A percentile compares a stretch with the other conserved stretches of the same genome.
Evolutionary conservation across 2,329 filamentous ascomycete genomes (phyloP).

Genomic region (Anthostomella pinea): DNA sequence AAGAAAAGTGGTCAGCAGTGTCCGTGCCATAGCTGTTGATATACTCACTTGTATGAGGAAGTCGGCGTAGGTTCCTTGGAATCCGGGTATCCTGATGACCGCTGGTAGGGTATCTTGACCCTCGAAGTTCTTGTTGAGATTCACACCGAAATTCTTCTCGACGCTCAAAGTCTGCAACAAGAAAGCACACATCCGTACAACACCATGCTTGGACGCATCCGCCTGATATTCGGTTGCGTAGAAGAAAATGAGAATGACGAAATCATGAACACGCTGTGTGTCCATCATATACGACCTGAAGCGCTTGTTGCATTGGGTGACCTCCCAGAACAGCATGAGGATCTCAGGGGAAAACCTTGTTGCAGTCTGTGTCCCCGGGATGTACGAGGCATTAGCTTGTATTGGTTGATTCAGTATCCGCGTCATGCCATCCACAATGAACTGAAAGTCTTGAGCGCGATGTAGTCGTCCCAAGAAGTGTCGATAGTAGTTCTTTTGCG

Average conservation of each 20-base stretch:
- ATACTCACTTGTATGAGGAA: slow-evolving; percentile 79
- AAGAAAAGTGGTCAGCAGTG: slow-evolving; percentile 19
- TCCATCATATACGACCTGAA: slow-evolving; percentile 97
- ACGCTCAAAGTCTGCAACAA: slow-evolving; percentile 92
- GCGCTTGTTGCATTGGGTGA: slow-evolving; percentile 93
- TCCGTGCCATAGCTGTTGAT: slow-evolving; percentile 21
- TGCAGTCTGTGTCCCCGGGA: slow-evolving; percentile 77
- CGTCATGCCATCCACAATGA: slow-evolving; percentile 91
- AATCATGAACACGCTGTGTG: slow-evolving; percentile 89
- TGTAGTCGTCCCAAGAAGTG: slow-evolving; percentile 89
- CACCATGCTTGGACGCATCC: slow-evolving; percentile 82
- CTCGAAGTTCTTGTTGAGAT: slow-evolving; percentile 84
- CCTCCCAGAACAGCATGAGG: slow-evolving; percentile 96
- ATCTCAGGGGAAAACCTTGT: slow-evolving; percentile 91
- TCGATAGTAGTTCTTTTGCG: slow-evolving; percentile 87
- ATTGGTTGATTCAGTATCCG: slow-evolving; percentile 89
- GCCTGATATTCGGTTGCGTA: slow-evolving; percentile 88
- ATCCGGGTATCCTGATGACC: slow-evolving; percentile 77
- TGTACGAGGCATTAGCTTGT: slow-evolving; percentile 82
- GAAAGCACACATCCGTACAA: slow-evolving; percentile 97
- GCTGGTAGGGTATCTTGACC: slow-evolving; percentile 83
- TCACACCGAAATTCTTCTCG: slow-evolving; percentile 84
- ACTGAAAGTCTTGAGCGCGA: slow-evolving; percentile 94
- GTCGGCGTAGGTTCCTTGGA: slow-evolving; percentile 88
- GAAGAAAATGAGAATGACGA: slow-evolving; percentile 84